A percentile compares a stretch with the other conserved stretches of the same genome.
phyloP scores from a whole-genome alignment of 164 flowering plant genomes.

The Tetrastigma voinierianum region DNA sequence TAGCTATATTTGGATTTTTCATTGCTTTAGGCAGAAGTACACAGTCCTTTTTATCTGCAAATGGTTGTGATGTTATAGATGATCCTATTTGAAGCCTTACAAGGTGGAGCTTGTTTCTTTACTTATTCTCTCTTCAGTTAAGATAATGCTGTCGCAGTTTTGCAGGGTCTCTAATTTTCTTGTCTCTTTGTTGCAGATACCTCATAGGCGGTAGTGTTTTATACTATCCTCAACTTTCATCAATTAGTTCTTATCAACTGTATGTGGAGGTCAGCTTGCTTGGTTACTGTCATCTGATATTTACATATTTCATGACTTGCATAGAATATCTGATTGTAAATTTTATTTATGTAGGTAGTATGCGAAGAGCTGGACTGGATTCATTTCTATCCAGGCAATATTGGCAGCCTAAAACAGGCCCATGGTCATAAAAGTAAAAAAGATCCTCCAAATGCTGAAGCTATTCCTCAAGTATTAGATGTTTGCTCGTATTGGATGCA shows the following conservation, averaged over 20 bases:
- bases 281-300: neutral
- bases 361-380: constrained; percentile 99
- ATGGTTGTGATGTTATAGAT: constrained; percentile 62
- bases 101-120: constrained; percentile 42
- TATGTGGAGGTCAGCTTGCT: constrained; percentile 90
- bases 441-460: constrained; percentile 69
- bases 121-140: neutral
- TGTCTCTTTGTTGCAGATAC: constrained; percentile 42
- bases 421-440: constrained; percentile 52
- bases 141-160: constrained; percentile 4
- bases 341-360: constrained; percentile 58
- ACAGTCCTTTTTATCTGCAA: constrained; percentile 61
- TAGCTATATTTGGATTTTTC: constrained; percentile 95
- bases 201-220: constrained; percentile 93
- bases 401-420: constrained; percentile 30
- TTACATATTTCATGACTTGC: constrained; percentile 2
- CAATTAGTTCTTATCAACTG: constrained; percentile 94
- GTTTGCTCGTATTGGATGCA: constrained; percentile 88
- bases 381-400: constrained; percentile 71
- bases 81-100: constrained; percentile 70
- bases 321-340: constrained; percentile 1
- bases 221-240: constrained; percentile 93
- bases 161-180: constrained; percentile 8
- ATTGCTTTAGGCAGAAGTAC: constrained; percentile 92
- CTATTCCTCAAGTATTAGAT: constrained; percentile 66